Evolutionary conservation across 352 stramenopile genomes (phyloP), one percentile per base, ranked within the genome.

Genomic region (Pythium rhizo-oryzae): DNA sequence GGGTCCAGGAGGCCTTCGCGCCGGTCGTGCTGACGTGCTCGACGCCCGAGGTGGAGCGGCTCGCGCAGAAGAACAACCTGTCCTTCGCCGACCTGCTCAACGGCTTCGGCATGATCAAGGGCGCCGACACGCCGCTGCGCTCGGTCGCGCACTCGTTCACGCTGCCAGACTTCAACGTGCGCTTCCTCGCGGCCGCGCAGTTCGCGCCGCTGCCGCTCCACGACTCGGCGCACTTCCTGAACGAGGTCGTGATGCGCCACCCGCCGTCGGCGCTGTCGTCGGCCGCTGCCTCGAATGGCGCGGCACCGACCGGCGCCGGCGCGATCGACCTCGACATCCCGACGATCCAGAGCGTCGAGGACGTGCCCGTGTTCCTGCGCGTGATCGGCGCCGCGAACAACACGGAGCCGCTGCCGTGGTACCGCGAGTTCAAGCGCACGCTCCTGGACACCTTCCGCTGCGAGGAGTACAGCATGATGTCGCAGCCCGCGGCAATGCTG

Each of bases 391-490:
- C 77, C 0, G 54, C 72, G 2, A 60, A 80, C 46, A 80, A 76
- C 37, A 67, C 44, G 21, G 82, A 89, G 50, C 76, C 82, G 4
- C 81, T 94, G 71, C 75, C 84, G n/a, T 96, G 88, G 88, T 96
- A 94, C 65, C 52, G 65, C 11, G 82, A 87, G 12, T 96, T 94
- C 65, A 91, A 89, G 63, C 72, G 87, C 59, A 78, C 84, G 46
- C 76, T 96, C 19, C 76, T 96, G 64, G 88, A 94, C 56, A 90
- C 83, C 43, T 94, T 96, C 53, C 85, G 84, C 8, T 93, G 88
- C 59, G 85, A 94, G 66, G 86, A 94, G 64, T 90, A 82, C 65
- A 90, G 79, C 62, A 80, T 94, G 55, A 67, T 96, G 71, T 76
- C 76, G 47, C 84, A 94, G 39, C 88, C 88, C 0, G 79, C 83